Base-by-base conservation (phyloP, 1,284 basidiomycete species). In the Moniliella sp. region DNA sequence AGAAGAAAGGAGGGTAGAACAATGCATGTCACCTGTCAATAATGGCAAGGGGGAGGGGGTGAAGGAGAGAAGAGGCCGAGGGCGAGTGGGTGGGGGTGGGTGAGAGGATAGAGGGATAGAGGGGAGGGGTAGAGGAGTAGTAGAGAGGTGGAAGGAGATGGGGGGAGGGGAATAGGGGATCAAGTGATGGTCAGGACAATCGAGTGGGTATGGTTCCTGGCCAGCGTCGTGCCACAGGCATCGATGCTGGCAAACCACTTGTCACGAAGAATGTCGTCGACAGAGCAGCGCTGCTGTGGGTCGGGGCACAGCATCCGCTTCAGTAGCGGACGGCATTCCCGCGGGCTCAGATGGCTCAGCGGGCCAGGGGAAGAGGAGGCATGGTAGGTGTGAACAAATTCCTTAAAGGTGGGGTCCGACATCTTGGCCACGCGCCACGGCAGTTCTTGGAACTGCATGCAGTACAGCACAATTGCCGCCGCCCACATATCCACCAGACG, bases 401-500 rank as follows among this genome's bases (percentile, higher is more conserved):
- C 67, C 4, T 75, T 69, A 61, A 84, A 97, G 8, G 88, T 73
- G 4, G 72, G 65, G 56, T 97, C 88, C 2, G 73, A 67, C 19
- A 65, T 64, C 60, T 93, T 86, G 19, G 88, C 88, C 8, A 82
- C 81, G 35, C 86, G 75, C 88, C 91, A 97, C 0, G 88, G 56
- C 9, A 59, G 37, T 36, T 59, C 54, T 30, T 57, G 51, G 36
- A 55, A 53, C 40, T 59, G 52, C 62, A 94, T 73, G 67, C 88
- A 94, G 66, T 97, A 97, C 64, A 91, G 94, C 42, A 97, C 86
- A 43, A 97, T 73, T 8, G 78, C 88, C 32, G 78, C 79, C 0
- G 88, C 86, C 88, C 88, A 97, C 32, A 97, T 80, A 56, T 97
- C 88, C 43, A 97, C 88, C 3, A 88, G 70, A 16, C 88, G 75